A percentile compares a stretch with the other conserved stretches of the same genome.
These are phyloP conservation scores for Lactarius sp. DNA, from an alignment of 768 basidiomycete species.

Conservation along the genomic window DNA sequence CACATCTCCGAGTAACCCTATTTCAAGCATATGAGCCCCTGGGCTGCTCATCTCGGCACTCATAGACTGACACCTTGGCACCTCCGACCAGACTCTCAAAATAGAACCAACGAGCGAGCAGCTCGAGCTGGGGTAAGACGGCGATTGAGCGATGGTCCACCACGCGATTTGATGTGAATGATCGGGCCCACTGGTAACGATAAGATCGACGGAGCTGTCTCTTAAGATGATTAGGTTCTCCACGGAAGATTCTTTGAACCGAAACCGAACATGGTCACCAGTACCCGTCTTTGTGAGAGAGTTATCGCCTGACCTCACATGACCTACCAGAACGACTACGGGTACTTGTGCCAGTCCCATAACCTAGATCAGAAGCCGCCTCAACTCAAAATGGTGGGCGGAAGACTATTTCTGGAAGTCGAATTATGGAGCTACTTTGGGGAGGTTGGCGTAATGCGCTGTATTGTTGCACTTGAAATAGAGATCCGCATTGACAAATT, in stretches of 20 bases:
- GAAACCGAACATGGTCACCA: background rate
- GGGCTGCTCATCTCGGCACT: background rate
- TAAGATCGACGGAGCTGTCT: conserved; percentile 34
- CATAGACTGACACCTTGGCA: too few relatives aligned
- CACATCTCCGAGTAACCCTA: conserved; percentile 61
- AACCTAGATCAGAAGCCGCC: background rate
- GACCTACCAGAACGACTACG: background rate
- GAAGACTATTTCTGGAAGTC: background rate
- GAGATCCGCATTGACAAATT: too few relatives aligned
- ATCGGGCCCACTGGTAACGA: background rate
- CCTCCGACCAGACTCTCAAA: conserved; percentile 36
- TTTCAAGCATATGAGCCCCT: background rate
- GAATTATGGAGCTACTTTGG: background rate
- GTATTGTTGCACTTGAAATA: too few relatives aligned
- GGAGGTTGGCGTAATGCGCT: background rate
- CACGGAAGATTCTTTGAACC: conserved; percentile 33
- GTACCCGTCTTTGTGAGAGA: background rate
- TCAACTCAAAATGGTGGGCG: background rate
- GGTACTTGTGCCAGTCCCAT: background rate
- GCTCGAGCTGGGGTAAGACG: conserved; percentile 41
- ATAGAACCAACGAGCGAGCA: too few relatives aligned
- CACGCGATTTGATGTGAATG: background rate
- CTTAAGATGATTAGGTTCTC: conserved; percentile 51
- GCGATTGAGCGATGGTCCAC: background rate
- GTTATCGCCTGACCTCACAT: background rate